Evolutionary conservation across 1,284 basidiomycete species (phyloP), one percentile per base, ranked within the genome.

Genomic region (Coniophora puteana): DNA sequence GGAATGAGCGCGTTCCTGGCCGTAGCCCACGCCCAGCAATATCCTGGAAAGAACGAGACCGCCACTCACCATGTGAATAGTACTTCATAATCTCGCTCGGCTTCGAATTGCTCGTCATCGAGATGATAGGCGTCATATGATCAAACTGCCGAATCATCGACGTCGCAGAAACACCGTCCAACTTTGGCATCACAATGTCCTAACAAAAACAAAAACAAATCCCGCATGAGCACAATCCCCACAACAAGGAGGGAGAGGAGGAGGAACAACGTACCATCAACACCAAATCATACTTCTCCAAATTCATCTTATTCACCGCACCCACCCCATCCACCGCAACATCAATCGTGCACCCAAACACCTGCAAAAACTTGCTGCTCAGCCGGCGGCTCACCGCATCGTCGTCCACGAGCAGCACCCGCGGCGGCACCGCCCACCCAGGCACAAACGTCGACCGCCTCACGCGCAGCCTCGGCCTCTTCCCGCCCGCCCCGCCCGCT

Each of bases 171-270:
- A 94, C 80, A 38, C 90, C 89, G 50, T 94, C 92, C 49, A 94
- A 68, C 61, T 93, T 92, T 8, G 92, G 92, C 92, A 94, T 94
- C 40, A 93, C 87, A 43, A 95, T 93, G 52, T 94, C 92, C 90
- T 89, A 50, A 17, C 31, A 13, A 31, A 26, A 44, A 40, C 5
- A 41, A 41, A 12, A 41, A n/a, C 36, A 34, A 38, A 27, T 36
- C 26, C 21, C 33, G 26, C 28, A 24, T 1, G 10, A 26, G 24
- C 24, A 27, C 32, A 10, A 41, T 27, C 7, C 18, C 24, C 37
- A 17, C 28, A 40, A 34, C 28, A 41, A 36, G 10, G 12, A 25
- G 4, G 26, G 18, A 33, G 37, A 40, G 25, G 23, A 42, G 27
- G 25, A 28, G 33, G 25, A 38, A 14, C 21, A 29, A 72, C 81